A percentile compares a stretch with the other conserved stretches of the same genome.
phyloP scores from a whole-genome alignment of 768 basidiomycete species.

The Lepiota brunneoincarnata region DNA sequence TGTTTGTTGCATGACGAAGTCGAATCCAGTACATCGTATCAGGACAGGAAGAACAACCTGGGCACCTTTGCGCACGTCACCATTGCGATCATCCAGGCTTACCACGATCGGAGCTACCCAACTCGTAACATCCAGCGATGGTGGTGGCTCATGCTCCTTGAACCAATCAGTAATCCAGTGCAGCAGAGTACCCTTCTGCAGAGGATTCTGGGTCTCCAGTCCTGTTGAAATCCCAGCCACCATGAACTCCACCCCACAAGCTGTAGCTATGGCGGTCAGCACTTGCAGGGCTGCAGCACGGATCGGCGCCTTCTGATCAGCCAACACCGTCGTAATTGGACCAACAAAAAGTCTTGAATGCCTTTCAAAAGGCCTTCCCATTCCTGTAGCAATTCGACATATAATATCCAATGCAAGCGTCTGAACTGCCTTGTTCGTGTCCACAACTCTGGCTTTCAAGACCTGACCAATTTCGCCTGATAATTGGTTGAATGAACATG shows the following conservation, averaged over 20 bases:
- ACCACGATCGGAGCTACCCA: constrained; percentile 66
- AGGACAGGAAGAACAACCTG: constrained; percentile 77
- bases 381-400: constrained; percentile 84
- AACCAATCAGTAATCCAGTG: constrained; percentile 82
- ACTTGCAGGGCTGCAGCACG: constrained; percentile 76
- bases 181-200: constrained; percentile 77
- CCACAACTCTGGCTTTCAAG: constrained; percentile 83
- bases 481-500: constrained; percentile 11
- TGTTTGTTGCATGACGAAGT: constrained; percentile 84
- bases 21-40: constrained; percentile 74
- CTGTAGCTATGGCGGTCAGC: constrained; percentile 78
- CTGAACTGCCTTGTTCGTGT: constrained; percentile 95
- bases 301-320: constrained; percentile 90
- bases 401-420: constrained; percentile 87
- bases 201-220: constrained; percentile 83
- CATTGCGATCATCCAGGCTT: constrained; percentile 87
- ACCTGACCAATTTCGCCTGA: constrained; percentile 88
- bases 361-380: constrained; percentile 96
- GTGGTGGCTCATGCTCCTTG: constrained; percentile 54
- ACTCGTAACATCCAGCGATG: constrained; percentile 63
- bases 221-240: constrained; percentile 73
- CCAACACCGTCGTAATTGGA: constrained; percentile 78
- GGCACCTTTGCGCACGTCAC: constrained; percentile 90
- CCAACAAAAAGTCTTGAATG: constrained; percentile 72
- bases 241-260: constrained; percentile 84